phyloP scores from a whole-genome alignment of 2,329 filamentous ascomycete species.

The Calonectria hongkongensis region DNA sequence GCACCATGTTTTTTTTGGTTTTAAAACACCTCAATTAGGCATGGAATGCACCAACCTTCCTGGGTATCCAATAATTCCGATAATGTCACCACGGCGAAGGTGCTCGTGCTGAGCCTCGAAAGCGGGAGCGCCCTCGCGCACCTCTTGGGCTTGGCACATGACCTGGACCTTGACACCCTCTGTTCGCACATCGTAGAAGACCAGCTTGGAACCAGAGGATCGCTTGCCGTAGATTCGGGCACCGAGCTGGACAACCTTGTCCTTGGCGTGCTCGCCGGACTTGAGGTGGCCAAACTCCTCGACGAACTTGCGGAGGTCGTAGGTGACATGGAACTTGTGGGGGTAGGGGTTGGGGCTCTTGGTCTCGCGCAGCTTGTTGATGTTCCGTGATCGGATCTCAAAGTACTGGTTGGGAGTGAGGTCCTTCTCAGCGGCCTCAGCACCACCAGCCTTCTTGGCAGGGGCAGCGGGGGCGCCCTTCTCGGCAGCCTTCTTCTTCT shows the following conservation, averaged over 20 bases:
- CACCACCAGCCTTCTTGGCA: slow-evolving; percentile 68
- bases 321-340: slow-evolving; percentile 91
- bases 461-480: slow-evolving; percentile 79
- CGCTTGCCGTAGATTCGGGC: slow-evolving; percentile 94
- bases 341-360: slow-evolving; percentile 78
- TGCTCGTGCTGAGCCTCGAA: slow-evolving; percentile 94
- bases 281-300: slow-evolving; percentile 87
- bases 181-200: slow-evolving; percentile 85
- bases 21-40: neutral
- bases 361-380: slow-evolving; percentile 69
- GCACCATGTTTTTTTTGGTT: neutral
- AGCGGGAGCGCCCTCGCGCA: slow-evolving; percentile 76
- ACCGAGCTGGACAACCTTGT: slow-evolving; percentile 84
- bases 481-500: slow-evolving; percentile 87
- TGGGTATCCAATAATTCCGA: slow-evolving; percentile 73
- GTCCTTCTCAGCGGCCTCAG: slow-evolving; percentile 78
- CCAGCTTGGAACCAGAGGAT: slow-evolving; percentile 86
- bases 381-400: slow-evolving; percentile 90
- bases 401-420: slow-evolving; percentile 84
- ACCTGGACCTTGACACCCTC: slow-evolving; percentile 85
- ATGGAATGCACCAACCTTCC: slow-evolving; percentile 48
- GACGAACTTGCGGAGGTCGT: slow-evolving; percentile 87
- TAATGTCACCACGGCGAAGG: slow-evolving; percentile 92
- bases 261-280: slow-evolving; percentile 88
- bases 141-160: slow-evolving; percentile 91